Percentiles rank a stretch among this genome's conserved stretches.
Conservation (phyloP, 371 early-diverging fungal species). For the Encephalitozoon intestinalis region DNA sequence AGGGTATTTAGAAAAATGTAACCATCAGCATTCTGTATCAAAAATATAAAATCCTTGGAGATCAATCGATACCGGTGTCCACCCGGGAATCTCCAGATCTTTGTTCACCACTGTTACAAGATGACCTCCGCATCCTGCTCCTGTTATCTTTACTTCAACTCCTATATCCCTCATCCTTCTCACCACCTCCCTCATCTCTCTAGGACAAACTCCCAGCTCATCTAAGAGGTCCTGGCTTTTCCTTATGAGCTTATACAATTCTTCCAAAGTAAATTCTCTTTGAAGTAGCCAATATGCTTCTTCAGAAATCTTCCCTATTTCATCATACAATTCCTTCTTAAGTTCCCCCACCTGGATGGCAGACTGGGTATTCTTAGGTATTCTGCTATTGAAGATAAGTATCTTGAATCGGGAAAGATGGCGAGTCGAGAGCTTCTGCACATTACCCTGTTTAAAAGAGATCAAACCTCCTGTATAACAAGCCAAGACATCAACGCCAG, state of each 20-base stretch:
- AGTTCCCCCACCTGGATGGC: neutral
- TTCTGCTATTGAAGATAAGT: conserved; percentile 24
- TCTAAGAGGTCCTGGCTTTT: conserved; percentile 26
- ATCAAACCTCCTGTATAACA: conserved; percentile 19
- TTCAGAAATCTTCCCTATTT: conserved; percentile 24
- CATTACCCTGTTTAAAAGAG: conserved; percentile 10
- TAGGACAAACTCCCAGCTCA: conserved; percentile 18
- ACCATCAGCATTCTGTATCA: neutral
- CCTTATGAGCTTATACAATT: conserved; percentile 23
- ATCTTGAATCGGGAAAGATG: conserved; percentile 24
- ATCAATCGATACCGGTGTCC: conserved; percentile 28
- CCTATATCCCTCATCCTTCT: conserved; percentile 16
- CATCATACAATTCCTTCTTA: conserved; percentile 12
- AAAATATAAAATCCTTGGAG: neutral
- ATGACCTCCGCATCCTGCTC: conserved; percentile 38
- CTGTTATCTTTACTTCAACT: conserved; percentile 37
- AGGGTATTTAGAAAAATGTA: neutral
- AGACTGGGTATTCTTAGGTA: conserved; percentile 4
- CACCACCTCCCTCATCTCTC: conserved; percentile 25
- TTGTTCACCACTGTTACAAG: conserved; percentile 37
- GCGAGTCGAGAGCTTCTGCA: neutral
- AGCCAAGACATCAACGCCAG: conserved; percentile 32
- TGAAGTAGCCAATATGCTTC: conserved; percentile 11
- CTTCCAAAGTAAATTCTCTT: conserved; percentile 7
- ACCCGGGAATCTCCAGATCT: neutral